These are phyloP conservation scores for Fusarium siculi DNA, from an alignment of 2,329 filamentous ascomycete genomes.

Conservation along the genomic window DNA sequence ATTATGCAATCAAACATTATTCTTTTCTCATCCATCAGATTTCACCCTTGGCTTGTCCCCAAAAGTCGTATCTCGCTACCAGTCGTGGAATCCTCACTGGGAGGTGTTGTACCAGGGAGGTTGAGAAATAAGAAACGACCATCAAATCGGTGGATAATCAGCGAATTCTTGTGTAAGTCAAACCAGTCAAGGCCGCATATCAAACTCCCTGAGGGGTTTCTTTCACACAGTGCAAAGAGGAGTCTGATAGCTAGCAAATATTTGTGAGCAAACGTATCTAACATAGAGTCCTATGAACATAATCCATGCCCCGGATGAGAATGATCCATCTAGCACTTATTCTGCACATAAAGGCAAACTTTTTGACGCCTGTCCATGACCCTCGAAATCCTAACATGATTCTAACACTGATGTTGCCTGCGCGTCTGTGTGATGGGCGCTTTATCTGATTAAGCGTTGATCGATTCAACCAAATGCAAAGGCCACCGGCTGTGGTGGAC, in stretches of 20 bases:
- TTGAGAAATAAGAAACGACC: not conserved
- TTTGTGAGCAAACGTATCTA: conserved; percentile 31
- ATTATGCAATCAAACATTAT: not conserved
- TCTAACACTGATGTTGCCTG: conserved; percentile 35
- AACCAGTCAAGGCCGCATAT: not conserved
- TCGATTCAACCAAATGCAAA: conserved; percentile 11
- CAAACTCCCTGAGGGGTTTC: not conserved
- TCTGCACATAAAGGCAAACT: conserved; percentile 11
- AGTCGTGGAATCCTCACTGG: not conserved
- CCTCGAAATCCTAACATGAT: conserved; percentile 43
- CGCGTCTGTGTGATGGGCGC: not conserved
- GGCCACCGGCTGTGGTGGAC: not conserved
- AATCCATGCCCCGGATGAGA: conserved; percentile 11
- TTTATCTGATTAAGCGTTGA: conserved; percentile 17
- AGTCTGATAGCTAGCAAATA: conserved; percentile 11
- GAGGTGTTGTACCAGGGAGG: not conserved
- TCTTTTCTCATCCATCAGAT: no score
- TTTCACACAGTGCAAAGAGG: not conserved
- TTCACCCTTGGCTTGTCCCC: not conserved
- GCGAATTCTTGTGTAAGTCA: not conserved
- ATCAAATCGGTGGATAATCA: not conserved
- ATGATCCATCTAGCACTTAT: conserved; percentile 21
- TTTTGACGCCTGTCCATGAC: conserved; percentile 28
- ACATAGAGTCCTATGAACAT: conserved; percentile 32
- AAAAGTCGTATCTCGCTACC: not conserved